Evolutionary conservation across 345 rosid genomes (phyloP), one percentile per base, ranked within the genome.

Genomic region (Hibiscus syriacus): DNA sequence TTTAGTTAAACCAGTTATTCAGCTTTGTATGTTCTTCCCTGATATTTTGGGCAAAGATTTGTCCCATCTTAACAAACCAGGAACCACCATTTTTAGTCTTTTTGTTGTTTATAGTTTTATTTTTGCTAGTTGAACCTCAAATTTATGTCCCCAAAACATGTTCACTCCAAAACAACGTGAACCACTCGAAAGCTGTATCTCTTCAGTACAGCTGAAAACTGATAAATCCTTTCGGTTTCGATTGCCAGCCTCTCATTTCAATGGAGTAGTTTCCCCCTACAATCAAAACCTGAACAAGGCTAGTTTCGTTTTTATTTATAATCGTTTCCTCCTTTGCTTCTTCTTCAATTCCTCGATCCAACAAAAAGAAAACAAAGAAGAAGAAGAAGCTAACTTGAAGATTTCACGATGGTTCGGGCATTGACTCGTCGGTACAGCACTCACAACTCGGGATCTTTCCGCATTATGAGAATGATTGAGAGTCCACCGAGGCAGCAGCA

Each of bases 321-420:
- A 16, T 45, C 50, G 19, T 12, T 16, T 45, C 16, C 19, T 6
- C 9, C 43, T 60, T 20, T 23, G 52, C 25, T 71, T 69, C 63
- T 48, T 41, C 76, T 41, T 64, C 70, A 67, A 62, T 73, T 61
- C 34, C 63, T 55, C 17, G 8, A 27, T 6, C 13, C 10, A 2
- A 38, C 41, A 6, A 54, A 45, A 16, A 45, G 19, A 45, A 16
- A 71, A 57, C 55, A 63, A 52, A 61, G 52, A 63, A 64, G 23
- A 7, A 10, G 3, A 17, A 14, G 13, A 6, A 13, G 14, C 3
- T 34, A 45, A 14, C 50, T 45, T 45, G 29, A 19, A 59, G 27
- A 7, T n/a, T 29, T 13, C 5, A 17, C 54, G 70, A 90, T 90
- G 95, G 95, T 90, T 69, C 80, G 81, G 49, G 82, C 95, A 52